These are phyloP conservation scores for Aechmea fasciata DNA, from an alignment of 176 grass and related monocot species.

Conservation along the genomic window DNA sequence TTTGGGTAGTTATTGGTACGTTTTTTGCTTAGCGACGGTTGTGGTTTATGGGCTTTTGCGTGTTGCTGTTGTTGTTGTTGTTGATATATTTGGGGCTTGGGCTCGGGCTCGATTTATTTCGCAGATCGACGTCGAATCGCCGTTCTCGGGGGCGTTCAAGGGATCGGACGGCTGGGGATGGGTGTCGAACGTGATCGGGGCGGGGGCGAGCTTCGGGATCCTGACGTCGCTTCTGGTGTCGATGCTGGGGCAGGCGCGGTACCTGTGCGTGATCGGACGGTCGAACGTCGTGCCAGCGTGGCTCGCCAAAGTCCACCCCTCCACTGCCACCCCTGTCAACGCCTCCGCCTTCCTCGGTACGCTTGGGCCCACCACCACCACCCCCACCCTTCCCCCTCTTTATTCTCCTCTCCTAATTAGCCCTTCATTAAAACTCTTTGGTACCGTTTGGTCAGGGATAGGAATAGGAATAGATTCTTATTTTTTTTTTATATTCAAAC, in stretches of 20 bases:
- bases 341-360: conserved; percentile 77
- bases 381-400: no score
- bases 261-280: conserved; percentile 87
- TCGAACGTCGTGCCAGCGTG: conserved; percentile 67
- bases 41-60: no score
- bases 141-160: conserved; percentile 76
- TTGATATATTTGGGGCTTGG: no score
- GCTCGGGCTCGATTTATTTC: neutral
- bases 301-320: conserved; percentile 70
- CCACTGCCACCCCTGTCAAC: conserved; percentile 70
- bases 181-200: conserved; percentile 80
- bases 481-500: no score
- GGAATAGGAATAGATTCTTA: no score
- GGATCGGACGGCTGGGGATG: conserved; percentile 44
- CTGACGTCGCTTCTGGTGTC: conserved; percentile 80
- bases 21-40: no score
- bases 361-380: neutral
- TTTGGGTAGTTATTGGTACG: no score
- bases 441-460: no score
- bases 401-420: no score
- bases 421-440: no score
- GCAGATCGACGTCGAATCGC: conserved; percentile 79
- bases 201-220: conserved; percentile 76
- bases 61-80: no score
- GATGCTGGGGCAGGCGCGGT: conserved; percentile 91